phyloP scores from a whole-genome alignment of 2,329 filamentous ascomycete species.

The Exophiala sideris region DNA sequence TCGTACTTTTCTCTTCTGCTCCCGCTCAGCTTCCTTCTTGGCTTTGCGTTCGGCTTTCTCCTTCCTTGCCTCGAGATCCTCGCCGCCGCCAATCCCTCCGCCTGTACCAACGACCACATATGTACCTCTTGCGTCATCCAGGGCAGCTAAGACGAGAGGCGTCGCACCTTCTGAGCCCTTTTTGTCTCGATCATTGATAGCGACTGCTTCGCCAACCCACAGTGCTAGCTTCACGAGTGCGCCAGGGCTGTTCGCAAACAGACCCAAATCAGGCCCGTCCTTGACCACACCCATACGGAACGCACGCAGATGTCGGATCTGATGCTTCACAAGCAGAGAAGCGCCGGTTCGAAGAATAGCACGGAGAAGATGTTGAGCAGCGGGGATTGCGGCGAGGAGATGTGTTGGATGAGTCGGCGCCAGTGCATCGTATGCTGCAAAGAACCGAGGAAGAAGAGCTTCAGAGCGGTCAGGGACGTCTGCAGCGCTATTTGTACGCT shows the following conservation, averaged over 20 bases:
- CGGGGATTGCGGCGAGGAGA: conserved; percentile 73
- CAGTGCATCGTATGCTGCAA: conserved; percentile 58
- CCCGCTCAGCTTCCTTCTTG: conserved; percentile 61
- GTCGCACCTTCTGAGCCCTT: conserved; percentile 68
- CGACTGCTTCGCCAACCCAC: conserved; percentile 90
- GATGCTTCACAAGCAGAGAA: conserved; percentile 84
- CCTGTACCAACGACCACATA: conserved; percentile 93
- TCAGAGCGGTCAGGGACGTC: conserved; percentile 25
- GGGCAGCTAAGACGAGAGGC: conserved; percentile 82
- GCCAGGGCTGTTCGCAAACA: conserved; percentile 82
- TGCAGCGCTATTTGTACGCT: conserved; percentile 15
- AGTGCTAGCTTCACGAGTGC: conserved; percentile 89
- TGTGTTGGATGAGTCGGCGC: conserved; percentile 41
- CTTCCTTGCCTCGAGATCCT: conserved; percentile 65
- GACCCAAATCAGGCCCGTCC: conserved; percentile 83
- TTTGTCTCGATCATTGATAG: conserved; percentile 77
- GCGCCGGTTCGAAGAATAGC: conserved; percentile 93
- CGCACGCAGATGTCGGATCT: conserved; percentile 85
- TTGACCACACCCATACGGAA: conserved; percentile 96
- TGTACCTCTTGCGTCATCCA: conserved; percentile 81
- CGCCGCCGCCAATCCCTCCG: conserved; percentile 72
- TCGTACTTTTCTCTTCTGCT: conserved; percentile 60
- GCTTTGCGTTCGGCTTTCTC: conserved; percentile 65
- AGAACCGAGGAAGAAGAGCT: conserved; percentile 49
- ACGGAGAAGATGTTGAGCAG: conserved; percentile 83